phyloP scores from a whole-genome alignment of 768 basidiomycete species.

The Leccinum subtestaceum region DNA sequence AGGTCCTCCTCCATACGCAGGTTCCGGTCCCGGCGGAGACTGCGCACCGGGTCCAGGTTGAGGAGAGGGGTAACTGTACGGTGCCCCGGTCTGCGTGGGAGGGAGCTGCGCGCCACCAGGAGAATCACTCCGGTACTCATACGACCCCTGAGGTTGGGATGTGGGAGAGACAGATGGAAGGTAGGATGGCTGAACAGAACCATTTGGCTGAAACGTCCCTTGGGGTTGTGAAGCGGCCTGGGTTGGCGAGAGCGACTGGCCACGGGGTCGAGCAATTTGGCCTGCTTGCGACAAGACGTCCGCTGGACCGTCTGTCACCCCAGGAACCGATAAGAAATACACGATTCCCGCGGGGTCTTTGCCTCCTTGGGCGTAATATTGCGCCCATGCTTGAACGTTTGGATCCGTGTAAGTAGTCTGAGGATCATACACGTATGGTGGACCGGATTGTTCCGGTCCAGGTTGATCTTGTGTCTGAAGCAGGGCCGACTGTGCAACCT shows the following conservation, averaged over 20 bases:
- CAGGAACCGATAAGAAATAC: slow-evolving; percentile 79
- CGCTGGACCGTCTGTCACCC: slow-evolving; percentile 50
- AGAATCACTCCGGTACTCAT: slow-evolving; percentile 21
- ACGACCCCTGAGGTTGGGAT: slow-evolving; percentile 19
- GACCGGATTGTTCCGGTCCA: slow-evolving; percentile 32
- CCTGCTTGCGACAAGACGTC: slow-evolving; percentile 10
- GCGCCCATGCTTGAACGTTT: slow-evolving; percentile 84
- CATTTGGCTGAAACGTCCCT: slow-evolving; percentile 12
- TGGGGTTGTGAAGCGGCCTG: slow-evolving; percentile 21
- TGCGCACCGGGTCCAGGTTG: slow-evolving; percentile 15
- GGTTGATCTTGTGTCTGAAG: slow-evolving; percentile 16
- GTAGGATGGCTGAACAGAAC: slow-evolving; percentile 14
- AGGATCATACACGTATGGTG: slow-evolving; percentile 61
- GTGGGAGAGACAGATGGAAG: slow-evolving; percentile 1
- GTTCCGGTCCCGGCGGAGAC: slow-evolving; percentile 12
- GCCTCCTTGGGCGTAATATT: slow-evolving; percentile 81
- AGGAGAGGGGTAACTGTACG: slow-evolving; percentile 19
- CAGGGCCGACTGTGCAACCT: slow-evolving; percentile 8
- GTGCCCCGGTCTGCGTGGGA: slow-evolving; percentile 4
- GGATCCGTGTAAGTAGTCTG: slow-evolving; percentile 67
- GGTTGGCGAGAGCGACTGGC: slow-evolving; percentile 15
- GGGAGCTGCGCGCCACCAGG: neutral
- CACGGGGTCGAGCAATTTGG: slow-evolving; percentile 12
- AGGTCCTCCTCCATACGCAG: slow-evolving; percentile 18
- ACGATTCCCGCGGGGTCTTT: slow-evolving; percentile 70